Evolutionary conservation across 176 grass and related monocot genomes (phyloP).

Genomic region (Urochloa ruziziensis): DNA sequence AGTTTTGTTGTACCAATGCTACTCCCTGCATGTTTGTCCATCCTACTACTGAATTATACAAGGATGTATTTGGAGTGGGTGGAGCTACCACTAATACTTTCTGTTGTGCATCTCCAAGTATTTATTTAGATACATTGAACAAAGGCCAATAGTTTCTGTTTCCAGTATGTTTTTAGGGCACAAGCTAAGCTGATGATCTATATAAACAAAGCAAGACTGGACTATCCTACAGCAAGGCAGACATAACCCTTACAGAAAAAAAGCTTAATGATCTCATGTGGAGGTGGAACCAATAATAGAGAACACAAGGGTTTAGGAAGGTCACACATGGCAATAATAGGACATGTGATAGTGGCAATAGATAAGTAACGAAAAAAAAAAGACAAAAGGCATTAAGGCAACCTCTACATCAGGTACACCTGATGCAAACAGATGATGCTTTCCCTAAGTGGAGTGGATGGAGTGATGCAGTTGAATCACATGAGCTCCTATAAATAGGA

Average conservation of each 20-base stretch:
- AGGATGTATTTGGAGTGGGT: constrained; percentile 32
- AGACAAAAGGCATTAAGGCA: too few relatives aligned
- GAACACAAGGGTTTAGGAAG: constrained; percentile 7
- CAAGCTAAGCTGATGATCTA: background rate
- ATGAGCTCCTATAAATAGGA: constrained; percentile 34
- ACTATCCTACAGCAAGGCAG: background rate
- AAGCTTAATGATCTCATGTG: background rate
- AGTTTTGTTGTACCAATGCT: background rate
- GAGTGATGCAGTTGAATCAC: constrained; percentile 26
- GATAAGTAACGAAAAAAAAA: background rate
- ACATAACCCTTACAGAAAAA: background rate
- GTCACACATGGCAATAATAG: constrained; percentile 15
- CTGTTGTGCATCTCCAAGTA: background rate
- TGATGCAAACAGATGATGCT: constrained; percentile 34
- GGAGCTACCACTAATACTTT: constrained; percentile 7
- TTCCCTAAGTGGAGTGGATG: constrained; percentile 43
- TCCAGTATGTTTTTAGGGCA: background rate
- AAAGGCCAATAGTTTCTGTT: constrained; percentile 4
- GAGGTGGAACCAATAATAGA: constrained; percentile 25
- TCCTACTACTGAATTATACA: background rate
- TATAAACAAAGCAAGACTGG: background rate
- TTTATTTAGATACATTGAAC: constrained; percentile 11
- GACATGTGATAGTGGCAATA: constrained; percentile 1
- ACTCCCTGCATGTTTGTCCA: background rate
- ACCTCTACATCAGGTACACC: constrained; percentile 45